Evolutionary conservation across 495 filamentous ascomycete genomes (phyloP).

Genomic region (Talaromyces trachyspermus): DNA sequence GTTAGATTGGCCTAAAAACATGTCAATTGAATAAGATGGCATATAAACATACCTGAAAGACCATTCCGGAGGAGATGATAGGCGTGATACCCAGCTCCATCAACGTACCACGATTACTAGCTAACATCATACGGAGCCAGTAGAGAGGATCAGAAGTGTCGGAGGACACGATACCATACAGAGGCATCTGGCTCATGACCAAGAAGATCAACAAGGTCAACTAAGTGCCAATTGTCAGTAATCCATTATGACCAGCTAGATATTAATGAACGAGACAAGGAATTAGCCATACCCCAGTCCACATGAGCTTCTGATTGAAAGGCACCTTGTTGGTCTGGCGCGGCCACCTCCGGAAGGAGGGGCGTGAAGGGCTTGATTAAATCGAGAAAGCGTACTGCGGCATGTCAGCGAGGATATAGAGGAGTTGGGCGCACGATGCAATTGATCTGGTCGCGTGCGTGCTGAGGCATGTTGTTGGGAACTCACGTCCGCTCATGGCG

Average conservation of each 20-base stretch:
- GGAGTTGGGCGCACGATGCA: not conserved
- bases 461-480: constrained; percentile 11
- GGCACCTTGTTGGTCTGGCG: constrained; percentile 85
- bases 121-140: constrained; percentile 99
- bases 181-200: constrained; percentile 99
- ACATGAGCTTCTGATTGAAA: constrained; percentile 99
- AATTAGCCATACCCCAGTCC: constrained; percentile 69
- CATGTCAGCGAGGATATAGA: constrained; percentile 1
- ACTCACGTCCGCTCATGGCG: constrained; percentile 45
- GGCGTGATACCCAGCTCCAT: constrained; percentile 99
- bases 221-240: constrained; percentile 36
- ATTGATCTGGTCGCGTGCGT: constrained; percentile 30
- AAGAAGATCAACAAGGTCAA: constrained; percentile 95
- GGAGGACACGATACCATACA: constrained; percentile 93
- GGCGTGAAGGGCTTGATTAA: constrained; percentile 98
- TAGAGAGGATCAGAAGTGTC: constrained; percentile 97
- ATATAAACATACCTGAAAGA: constrained; percentile 70
- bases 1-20: constrained; percentile 10
- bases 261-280: constrained; percentile 13
- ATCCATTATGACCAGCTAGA: too few species aligned
- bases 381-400: constrained; percentile 94
- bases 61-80: constrained; percentile 99
- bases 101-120: constrained; percentile 95
- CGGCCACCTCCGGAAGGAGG: constrained; percentile 96
- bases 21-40: not conserved